Base-by-base conservation (phyloP, 495 filamentous ascomycete species). In the Trichoderma erinaceum region DNA sequence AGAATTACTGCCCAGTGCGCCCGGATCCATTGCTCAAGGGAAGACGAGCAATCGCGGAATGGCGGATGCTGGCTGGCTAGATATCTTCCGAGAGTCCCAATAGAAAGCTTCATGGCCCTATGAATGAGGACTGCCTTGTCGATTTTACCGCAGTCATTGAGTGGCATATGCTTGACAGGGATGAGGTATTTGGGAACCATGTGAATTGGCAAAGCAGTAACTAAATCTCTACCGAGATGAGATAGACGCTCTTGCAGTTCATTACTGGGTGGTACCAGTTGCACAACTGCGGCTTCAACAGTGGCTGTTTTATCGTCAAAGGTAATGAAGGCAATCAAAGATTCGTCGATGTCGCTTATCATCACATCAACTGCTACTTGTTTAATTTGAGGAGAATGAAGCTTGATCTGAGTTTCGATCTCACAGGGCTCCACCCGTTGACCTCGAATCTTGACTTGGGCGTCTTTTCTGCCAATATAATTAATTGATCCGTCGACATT, bases 401-500 rank as follows among this genome's bases (percentile, higher is more conserved):
- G 74, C 25, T 75, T 73, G 2, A 84, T 69, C 52, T 87, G 83
- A 67, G 86, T 81, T 73, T 90, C 88, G 66, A 90, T 84, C 68
- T 90, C 88, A 25, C 81, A 85, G 10, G 89, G 74, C 68, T 90
- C 88, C 66, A 90, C 83, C 3, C 87, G 80, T 69, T 89, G 86
- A 1, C 88, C 88, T n/a, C 85, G 83, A 16, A 90, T 75, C 73
- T 90, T 90, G 41, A 89, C 83, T 69, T 89, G 87, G 10, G 84
- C 83, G 63, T 90, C 88, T 65, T 83, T 85, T 16, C 88, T 83
- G 4, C 86, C 85, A 38, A 90, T 74, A 74, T 86, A 89, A 58
- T 81, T 77, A 18, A 89, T 73, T 0, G 83, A 78, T 7, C 86
- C 84, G 18, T 85, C 83, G 27, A 82, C 78, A 41, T 82, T 76